Base-by-base conservation (phyloP, 768 basidiomycete species). In the Tulasnella calospora region DNA sequence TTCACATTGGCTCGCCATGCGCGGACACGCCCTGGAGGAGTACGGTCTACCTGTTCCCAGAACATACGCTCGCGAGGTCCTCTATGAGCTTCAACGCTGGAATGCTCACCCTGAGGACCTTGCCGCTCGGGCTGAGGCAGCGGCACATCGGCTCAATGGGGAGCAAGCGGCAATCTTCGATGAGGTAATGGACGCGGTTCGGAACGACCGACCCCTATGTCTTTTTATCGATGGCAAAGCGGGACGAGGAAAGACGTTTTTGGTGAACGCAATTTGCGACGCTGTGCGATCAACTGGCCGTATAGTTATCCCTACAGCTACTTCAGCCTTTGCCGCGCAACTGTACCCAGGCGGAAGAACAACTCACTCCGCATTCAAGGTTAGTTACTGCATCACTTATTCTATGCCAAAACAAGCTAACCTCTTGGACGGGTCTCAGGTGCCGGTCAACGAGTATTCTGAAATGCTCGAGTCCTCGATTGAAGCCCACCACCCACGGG, bases 281-380 rank as follows among this genome's bases (percentile, higher is more conserved):
- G 81, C 80, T 35, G 67, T 86, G 0, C 81, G 86, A 17, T 74
- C 82, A 0, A 40, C 33, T 0, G 82, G 82, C 0, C 74, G 82
- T 33, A 85, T 87, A 36, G 83, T 85, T 0, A 73, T 86, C 27
- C 81, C 85, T 0, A 85, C 84, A 1, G 86, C 86, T 0, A 84
- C 85, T 5, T 84, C 87, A 3, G 85, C 84, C 10, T 86, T 86
- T 80, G 86, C 86, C 17, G 85, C 86, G 0, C 84, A 85, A 78
- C 81, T 85, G 10, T 87, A 86, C 79, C 81, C 38, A 35, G 72
- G 72, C 13, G 72, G 72, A 38, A 38, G 73, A 36, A 79, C 78
- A 6, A 74, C 78, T 1, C 76, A 79, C 47, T 77, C 75, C 35
- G 19, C 67, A n/a, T 80, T 67, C 27, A 55, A 85, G 84, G 82